Evolutionary conservation across 1,284 basidiomycete genomes (phyloP).

Genomic region (Tilletia horrida): DNA sequence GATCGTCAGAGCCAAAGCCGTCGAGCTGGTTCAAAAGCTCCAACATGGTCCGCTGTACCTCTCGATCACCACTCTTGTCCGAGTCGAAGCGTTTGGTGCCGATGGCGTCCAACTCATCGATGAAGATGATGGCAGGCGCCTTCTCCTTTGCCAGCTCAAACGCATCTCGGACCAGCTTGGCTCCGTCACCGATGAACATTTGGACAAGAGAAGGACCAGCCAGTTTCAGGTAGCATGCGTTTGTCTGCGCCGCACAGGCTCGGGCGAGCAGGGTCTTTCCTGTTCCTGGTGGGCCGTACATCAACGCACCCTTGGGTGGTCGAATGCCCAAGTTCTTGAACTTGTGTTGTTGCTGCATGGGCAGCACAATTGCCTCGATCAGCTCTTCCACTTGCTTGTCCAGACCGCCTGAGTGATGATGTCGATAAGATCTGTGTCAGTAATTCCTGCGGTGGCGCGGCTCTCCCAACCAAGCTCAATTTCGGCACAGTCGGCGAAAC

Average conservation of each 20-base stretch:
- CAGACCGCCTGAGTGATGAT: slow-evolving; percentile 57
- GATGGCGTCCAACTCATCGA: slow-evolving; percentile 97
- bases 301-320: slow-evolving; percentile 72
- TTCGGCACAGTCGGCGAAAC: neutral
- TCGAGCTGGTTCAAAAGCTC: slow-evolving; percentile 89
- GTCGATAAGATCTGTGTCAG: neutral
- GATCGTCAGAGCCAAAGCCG: slow-evolving; percentile 81
- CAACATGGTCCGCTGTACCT: slow-evolving; percentile 98
- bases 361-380: slow-evolving; percentile 73
- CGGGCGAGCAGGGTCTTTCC: slow-evolving; percentile 95
- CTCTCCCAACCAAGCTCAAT: neutral
- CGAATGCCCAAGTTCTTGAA: slow-evolving; percentile 78
- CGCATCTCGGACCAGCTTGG: slow-evolving; percentile 92
- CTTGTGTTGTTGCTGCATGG: slow-evolving; percentile 76
- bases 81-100: slow-evolving; percentile 99
- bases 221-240: slow-evolving; percentile 75
- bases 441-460: neutral
- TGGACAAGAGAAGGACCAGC: slow-evolving; percentile 74
- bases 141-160: slow-evolving; percentile 97
- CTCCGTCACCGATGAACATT: slow-evolving; percentile 93
- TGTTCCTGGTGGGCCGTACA: slow-evolving; percentile 81
- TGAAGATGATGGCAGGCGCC: slow-evolving; percentile 97
- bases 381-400: slow-evolving; percentile 80
- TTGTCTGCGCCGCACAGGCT: slow-evolving; percentile 79
- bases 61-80: slow-evolving; percentile 93